Evolutionary conservation across 1,284 basidiomycete species (phyloP).

Genomic region (Chondrostereum purpureum): DNA sequence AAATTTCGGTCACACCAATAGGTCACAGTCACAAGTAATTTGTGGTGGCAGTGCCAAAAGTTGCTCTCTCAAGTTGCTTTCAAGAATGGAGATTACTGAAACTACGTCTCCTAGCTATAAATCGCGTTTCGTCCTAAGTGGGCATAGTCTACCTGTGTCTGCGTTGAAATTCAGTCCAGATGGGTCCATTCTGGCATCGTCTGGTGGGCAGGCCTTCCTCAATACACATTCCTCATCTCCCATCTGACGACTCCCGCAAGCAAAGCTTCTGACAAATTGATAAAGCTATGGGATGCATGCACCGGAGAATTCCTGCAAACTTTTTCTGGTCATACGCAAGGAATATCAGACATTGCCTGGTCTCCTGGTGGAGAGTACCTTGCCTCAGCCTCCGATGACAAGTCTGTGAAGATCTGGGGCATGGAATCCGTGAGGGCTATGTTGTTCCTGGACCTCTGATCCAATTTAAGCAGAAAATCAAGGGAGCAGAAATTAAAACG

Average conservation of each 20-base stretch:
- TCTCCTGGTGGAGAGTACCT: conserved; percentile 75
- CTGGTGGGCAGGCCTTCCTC: conserved; percentile 43
- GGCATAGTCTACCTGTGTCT: conserved; percentile 69
- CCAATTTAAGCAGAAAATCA: conserved; percentile 11
- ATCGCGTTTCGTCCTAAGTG: conserved; percentile 52
- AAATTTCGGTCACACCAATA: conserved; percentile 2
- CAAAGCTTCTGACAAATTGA: conserved; percentile 68
- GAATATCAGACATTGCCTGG: conserved; percentile 87
- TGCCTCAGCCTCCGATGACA: conserved; percentile 89
- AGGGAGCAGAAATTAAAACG: conserved; percentile 57
- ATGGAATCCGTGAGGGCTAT: conserved; percentile 49
- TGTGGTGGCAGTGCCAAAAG: background rate
- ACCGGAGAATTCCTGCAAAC: conserved; percentile 70
- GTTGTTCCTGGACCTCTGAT: conserved; percentile 4
- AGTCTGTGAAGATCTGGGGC: conserved; percentile 78
- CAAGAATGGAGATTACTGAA: too few relatives aligned
- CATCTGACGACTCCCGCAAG: conserved; percentile 16
- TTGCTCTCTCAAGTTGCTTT: too few relatives aligned
- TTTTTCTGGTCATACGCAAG: conserved; percentile 66
- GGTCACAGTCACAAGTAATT: background rate
- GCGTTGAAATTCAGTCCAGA: conserved; percentile 77
- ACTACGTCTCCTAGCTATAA: conserved; percentile 27
- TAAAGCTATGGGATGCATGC: conserved; percentile 73
- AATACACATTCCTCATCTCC: conserved; percentile 16
- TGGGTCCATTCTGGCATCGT: conserved; percentile 66